Percentiles rank a stretch among this genome's conserved stretches.
phyloP scores from a whole-genome alignment of 2,329 filamentous ascomycete genomes.

The Trichoderma atroviride region DNA sequence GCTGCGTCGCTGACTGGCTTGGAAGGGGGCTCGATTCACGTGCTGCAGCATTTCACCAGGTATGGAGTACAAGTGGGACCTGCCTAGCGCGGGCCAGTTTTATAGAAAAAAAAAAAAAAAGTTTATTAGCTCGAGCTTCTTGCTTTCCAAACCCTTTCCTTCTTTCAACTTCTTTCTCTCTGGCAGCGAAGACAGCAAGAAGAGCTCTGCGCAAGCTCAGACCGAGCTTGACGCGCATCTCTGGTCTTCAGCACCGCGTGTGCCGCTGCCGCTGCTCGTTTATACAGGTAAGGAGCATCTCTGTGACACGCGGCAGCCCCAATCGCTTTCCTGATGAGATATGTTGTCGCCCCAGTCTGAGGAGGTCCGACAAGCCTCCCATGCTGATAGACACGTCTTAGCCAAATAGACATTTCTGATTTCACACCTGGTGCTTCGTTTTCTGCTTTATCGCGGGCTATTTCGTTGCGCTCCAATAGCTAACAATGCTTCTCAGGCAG shows the following conservation, averaged over 20 bases:
- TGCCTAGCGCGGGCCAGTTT: slow-evolving; percentile 2
- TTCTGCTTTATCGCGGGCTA: slow-evolving; percentile 11
- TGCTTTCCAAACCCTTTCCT: slow-evolving; percentile 4
- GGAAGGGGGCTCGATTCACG: slow-evolving; percentile 20
- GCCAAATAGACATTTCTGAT: slow-evolving; percentile 60
- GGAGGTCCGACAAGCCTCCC: slow-evolving; percentile 51
- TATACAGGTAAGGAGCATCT: slow-evolving; percentile 5
- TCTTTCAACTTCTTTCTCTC: background rate
- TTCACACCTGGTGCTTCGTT: slow-evolving; percentile 29
- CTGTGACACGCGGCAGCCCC: slow-evolving; percentile 5
- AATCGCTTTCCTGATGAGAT: slow-evolving; percentile 44
- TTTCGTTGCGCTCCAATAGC: slow-evolving; percentile 20
- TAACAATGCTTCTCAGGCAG: slow-evolving; percentile 30
- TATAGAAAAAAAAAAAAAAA: slow-evolving; percentile 22
- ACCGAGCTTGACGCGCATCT: background rate
- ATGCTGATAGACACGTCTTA: slow-evolving; percentile 57
- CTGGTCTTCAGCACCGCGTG: background rate
- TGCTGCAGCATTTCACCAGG: slow-evolving; percentile 23
- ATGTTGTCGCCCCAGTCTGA: slow-evolving; percentile 56
- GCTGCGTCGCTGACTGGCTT: slow-evolving; percentile 8
- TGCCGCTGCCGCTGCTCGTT: background rate
- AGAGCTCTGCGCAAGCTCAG: slow-evolving; percentile 8
- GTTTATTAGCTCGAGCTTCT: slow-evolving; percentile 20
- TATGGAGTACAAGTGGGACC: slow-evolving; percentile 23
- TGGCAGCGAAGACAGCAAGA: background rate